Evolutionary conservation across 768 basidiomycete species (phyloP).

Genomic region (Dictyophora rubrovolvata): DNA sequence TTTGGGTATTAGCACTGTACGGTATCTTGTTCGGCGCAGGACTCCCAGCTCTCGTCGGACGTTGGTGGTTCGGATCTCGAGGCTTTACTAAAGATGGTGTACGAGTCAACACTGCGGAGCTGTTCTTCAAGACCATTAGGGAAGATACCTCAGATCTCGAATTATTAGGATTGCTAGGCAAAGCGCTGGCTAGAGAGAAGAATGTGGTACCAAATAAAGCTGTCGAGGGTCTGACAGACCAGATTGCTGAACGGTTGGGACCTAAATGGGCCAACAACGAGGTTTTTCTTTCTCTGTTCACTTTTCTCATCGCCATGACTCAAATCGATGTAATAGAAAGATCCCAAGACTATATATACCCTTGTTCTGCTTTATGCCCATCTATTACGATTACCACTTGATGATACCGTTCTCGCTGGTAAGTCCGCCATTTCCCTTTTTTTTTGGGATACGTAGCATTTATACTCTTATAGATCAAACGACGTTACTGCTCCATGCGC

Average conservation of each 20-base stretch:
- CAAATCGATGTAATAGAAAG: neutral
- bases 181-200: conserved; percentile 53
- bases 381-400: conserved; percentile 55
- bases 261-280: conserved; percentile 24
- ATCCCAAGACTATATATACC: conserved; percentile 30
- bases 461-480: conserved; percentile 51
- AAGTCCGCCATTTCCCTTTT: conserved; percentile 19
- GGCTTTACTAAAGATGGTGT: conserved; percentile 89
- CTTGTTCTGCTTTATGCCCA: conserved; percentile 78
- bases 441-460: conserved; percentile 3
- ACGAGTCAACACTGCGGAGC: conserved; percentile 66
- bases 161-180: conserved; percentile 59
- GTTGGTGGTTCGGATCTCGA: conserved; percentile 96
- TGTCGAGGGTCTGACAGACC: conserved; percentile 40
- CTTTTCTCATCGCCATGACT: neutral
- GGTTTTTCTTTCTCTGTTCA: conserved; percentile 29
- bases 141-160: conserved; percentile 71
- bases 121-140: conserved; percentile 78
- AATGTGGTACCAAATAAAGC: conserved; percentile 22
- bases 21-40: conserved; percentile 80
- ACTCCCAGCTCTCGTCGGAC: conserved; percentile 79
- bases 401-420: conserved; percentile 54
- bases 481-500: conserved; percentile 58
- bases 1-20: conserved; percentile 84
- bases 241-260: conserved; percentile 27